These are phyloP conservation scores for Talinum fruticosum DNA, from an alignment of 148 eudicot genomes.

Conservation along the genomic window DNA sequence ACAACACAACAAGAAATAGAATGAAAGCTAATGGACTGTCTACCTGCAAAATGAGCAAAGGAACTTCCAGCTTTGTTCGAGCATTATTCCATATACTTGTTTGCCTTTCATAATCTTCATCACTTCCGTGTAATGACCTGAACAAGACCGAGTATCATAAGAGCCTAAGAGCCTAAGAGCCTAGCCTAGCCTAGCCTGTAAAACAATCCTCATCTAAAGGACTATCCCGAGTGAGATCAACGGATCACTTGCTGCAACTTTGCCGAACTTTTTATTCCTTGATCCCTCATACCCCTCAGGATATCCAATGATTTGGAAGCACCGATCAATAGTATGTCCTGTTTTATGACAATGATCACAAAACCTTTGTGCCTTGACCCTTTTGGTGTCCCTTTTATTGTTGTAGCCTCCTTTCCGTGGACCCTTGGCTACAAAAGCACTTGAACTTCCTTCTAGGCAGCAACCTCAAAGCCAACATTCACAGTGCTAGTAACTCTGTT, in stretches of 20 bases:
- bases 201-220: neutral
- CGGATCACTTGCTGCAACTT: neutral
- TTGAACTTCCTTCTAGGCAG: neutral
- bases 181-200: neutral
- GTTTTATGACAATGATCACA: neutral
- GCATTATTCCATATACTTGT: too few species aligned
- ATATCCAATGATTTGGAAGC: neutral
- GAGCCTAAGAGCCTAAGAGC: too few species aligned
- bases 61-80: neutral
- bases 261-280: neutral
- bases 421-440: neutral
- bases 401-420: accelerated
- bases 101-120: neutral
- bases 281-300: neutral
- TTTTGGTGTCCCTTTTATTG: neutral
- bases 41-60: neutral
- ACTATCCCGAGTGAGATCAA: too few species aligned
- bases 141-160: neutral
- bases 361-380: neutral
- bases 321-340: neutral
- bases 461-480: neutral
- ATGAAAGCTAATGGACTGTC: neutral
- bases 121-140: neutral
- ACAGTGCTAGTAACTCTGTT: too few species aligned
- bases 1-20: neutral